These are phyloP conservation scores for Amaranthus palmeri DNA, from an alignment of 148 eudicot species.

Conservation along the genomic window DNA sequence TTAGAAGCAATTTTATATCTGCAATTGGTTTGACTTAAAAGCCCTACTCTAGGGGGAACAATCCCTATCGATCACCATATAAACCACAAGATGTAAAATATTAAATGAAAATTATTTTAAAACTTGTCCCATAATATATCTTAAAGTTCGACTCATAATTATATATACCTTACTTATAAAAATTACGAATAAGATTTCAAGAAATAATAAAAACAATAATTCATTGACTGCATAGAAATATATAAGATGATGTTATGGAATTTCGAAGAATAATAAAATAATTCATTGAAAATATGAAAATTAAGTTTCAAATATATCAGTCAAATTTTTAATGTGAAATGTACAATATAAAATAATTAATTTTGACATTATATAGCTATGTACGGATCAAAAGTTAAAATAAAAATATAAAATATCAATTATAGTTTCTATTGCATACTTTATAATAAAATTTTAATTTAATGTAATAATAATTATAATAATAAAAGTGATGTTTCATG, in stretches of 20 bases:
- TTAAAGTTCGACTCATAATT: conserved; percentile 14
- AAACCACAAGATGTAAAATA: neutral
- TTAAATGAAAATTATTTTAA: neutral
- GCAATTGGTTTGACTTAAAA: conserved; percentile 6
- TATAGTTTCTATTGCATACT: too few species aligned
- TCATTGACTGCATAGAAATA: neutral
- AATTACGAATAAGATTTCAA: neutral
- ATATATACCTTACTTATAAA: neutral
- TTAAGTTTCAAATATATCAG: too few species aligned
- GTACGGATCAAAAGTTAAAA: too few species aligned
- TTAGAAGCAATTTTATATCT: neutral
- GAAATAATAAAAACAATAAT: neutral
- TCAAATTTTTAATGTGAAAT: neutral
- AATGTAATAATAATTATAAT: too few species aligned
- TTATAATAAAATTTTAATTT: too few species aligned
- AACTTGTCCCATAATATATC: conserved; percentile 24
- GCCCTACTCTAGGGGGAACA: neutral
- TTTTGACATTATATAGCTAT: too few species aligned
- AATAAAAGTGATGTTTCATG: too few species aligned
- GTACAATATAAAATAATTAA: too few species aligned
- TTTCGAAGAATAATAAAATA: too few species aligned
- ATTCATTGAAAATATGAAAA: neutral
- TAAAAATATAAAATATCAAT: too few species aligned
- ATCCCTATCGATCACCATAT: neutral
- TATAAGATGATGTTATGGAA: too few species aligned